These are phyloP conservation scores for Globisporangium uncinulatum DNA, from an alignment of 352 stramenopile species.

Conservation along the genomic window DNA sequence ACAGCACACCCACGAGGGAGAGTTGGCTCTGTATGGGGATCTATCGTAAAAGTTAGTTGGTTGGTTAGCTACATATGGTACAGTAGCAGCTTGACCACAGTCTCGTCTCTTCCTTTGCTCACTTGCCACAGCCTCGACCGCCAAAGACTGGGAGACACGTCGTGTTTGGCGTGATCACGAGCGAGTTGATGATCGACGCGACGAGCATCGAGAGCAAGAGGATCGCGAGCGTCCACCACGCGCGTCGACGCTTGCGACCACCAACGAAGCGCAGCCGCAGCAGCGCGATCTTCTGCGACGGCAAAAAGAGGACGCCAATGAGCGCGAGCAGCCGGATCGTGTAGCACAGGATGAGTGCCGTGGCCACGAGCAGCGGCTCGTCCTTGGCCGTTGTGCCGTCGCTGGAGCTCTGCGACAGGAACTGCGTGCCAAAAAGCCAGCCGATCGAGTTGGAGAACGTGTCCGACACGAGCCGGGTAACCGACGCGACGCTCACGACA, in stretches of 20 bases:
- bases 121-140: conserved; percentile 19
- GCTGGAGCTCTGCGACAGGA: conserved; percentile 9
- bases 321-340: conserved; percentile 21
- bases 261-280: conserved; percentile 13
- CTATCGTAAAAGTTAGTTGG: too few species aligned
- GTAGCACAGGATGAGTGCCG: conserved; percentile 21
- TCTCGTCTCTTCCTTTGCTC: too few species aligned
- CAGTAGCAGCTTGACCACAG: too few species aligned
- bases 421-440: conserved; percentile 16
- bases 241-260: conserved; percentile 8
- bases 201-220: conserved; percentile 16
- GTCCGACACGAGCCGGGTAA: conserved; percentile 26
- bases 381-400: conserved; percentile 16
- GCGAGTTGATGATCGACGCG: conserved; percentile 17
- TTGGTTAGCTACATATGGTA: not conserved
- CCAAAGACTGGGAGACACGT: conserved; percentile 25
- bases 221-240: conserved; percentile 16
- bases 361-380: conserved; percentile 22
- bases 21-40: too few species aligned
- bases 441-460: conserved; percentile 18
- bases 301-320: conserved; percentile 19
- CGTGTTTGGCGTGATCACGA: conserved; percentile 29
- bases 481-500: conserved; percentile 33
- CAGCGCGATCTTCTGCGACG: conserved; percentile 15
- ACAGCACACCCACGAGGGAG: too few species aligned